Evolutionary conservation across 768 basidiomycete genomes (phyloP).

Genomic region (Calocybe indica): DNA sequence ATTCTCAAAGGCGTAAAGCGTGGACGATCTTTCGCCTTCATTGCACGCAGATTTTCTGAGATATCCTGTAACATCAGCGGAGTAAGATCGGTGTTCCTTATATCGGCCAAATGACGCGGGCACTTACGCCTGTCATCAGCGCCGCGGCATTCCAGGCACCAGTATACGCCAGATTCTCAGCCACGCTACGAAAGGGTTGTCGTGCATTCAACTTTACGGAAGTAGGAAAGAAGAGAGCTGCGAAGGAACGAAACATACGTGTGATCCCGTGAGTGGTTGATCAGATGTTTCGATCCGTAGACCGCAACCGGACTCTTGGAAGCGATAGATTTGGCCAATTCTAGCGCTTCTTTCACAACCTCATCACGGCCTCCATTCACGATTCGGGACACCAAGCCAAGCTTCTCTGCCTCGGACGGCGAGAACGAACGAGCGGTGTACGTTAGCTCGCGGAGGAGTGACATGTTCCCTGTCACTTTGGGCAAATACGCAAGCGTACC

Average conservation of each 20-base stretch:
- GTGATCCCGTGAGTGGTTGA: constrained; percentile 77
- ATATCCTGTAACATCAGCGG: constrained; percentile 27
- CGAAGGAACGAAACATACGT: constrained; percentile 34
- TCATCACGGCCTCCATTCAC: constrained; percentile 60
- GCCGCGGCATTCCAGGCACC: constrained; percentile 39
- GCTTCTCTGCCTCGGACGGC: constrained; percentile 53
- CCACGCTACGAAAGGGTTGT: constrained; percentile 19
- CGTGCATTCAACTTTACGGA: not conserved
- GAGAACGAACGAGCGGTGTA: constrained; percentile 71
- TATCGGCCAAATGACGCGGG: not conserved
- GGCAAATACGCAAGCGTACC: constrained; percentile 82
- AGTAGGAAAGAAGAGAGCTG: not conserved
- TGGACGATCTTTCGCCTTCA: constrained; percentile 22
- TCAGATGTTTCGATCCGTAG: constrained; percentile 66
- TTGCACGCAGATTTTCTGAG: constrained; percentile 25
- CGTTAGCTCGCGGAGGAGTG: constrained; percentile 67
- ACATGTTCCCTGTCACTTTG: constrained; percentile 70
- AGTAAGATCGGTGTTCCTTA: not conserved
- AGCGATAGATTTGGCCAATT: constrained; percentile 60
- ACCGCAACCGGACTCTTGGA: constrained; percentile 78
- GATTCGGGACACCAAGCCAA: constrained; percentile 73
- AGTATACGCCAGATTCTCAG: constrained; percentile 38
- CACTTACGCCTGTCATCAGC: constrained; percentile 31
- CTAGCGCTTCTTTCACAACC: constrained; percentile 62
- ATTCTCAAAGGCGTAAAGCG: constrained; percentile 21